Conservation (phyloP, 164 flowering plant species). For the Amborella trichopoda region DNA sequence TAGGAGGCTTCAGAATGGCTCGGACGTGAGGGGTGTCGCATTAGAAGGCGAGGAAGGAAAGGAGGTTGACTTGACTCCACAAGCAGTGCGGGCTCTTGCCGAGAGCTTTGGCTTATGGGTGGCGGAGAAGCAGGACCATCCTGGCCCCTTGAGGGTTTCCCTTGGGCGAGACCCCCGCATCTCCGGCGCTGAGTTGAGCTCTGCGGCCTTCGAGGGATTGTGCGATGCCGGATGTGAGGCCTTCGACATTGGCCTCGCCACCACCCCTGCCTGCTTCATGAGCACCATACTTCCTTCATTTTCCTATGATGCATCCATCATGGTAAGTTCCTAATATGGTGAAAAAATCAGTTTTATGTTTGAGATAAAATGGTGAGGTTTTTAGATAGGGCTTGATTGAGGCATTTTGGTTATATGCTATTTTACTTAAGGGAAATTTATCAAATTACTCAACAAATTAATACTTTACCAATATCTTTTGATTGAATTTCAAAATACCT, state of each 20-base stretch:
- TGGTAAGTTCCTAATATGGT: slow-evolving; percentile 28
- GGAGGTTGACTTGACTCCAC: slow-evolving; percentile 57
- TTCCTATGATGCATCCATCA: slow-evolving; percentile 71
- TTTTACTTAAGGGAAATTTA: no score
- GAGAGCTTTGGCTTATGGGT: slow-evolving; percentile 95
- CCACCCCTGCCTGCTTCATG: slow-evolving; percentile 98
- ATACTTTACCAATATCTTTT: no score
- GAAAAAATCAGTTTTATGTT: not conserved
- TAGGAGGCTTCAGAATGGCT: slow-evolving; percentile 77
- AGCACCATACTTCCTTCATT: slow-evolving; percentile 80
- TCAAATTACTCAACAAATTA: no score
- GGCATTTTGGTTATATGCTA: no score
- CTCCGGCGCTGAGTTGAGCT: slow-evolving; percentile 47
- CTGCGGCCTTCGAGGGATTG: slow-evolving; percentile 62
- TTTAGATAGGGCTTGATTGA: not conserved
- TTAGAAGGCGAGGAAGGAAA: slow-evolving; percentile 77
- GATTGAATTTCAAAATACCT: no score
- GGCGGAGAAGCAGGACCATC: slow-evolving; percentile 18
- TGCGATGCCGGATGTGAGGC: slow-evolving; percentile 55
- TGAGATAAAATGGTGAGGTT: not conserved
- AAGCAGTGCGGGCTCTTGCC: slow-evolving; percentile 70
- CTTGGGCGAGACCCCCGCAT: slow-evolving; percentile 74
- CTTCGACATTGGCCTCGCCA: slow-evolving; percentile 87
- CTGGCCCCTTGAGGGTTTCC: slow-evolving; percentile 40
- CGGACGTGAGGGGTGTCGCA: slow-evolving; percentile 90